A percentile compares a stretch with the other conserved stretches of the same genome.
Conservation (phyloP, 139 green algal species). For the Volvox reticuliferus region DNA sequence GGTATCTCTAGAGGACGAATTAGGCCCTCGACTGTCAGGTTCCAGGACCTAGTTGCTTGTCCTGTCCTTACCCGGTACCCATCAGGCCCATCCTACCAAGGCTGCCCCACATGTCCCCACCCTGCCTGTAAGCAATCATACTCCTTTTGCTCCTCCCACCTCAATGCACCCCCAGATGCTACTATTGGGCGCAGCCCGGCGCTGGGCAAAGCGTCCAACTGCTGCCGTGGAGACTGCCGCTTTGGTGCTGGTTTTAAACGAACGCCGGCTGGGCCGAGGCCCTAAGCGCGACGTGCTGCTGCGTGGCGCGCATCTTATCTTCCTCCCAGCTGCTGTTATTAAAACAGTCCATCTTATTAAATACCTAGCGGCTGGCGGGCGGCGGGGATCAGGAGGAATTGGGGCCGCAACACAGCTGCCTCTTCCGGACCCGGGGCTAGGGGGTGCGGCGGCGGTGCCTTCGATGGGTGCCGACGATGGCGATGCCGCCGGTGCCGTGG, state of each 20-base stretch:
- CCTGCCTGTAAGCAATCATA: too few species aligned
- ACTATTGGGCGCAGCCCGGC: neutral
- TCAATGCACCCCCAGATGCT: neutral
- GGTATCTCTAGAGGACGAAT: too few species aligned
- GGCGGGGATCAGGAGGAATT: neutral
- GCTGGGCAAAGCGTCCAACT: conserved; percentile 21
- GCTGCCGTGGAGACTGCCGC: conserved; percentile 39
- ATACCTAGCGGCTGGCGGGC: neutral
- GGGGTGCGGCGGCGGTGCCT: neutral
- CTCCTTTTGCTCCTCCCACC: neutral
- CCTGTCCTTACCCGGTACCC: too few species aligned
- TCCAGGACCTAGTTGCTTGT: too few species aligned
- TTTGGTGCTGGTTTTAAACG: conserved; percentile 14
- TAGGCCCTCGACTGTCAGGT: too few species aligned
- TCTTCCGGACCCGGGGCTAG: neutral
- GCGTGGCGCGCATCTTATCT: neutral
- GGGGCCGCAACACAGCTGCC: neutral
- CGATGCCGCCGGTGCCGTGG: neutral
- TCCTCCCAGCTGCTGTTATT: conserved; percentile 23
- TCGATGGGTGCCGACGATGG: neutral
- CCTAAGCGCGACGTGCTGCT: conserved; percentile 10
- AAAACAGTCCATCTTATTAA: neutral
- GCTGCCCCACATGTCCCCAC: too few species aligned
- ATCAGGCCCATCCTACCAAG: too few species aligned
- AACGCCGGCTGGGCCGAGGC: neutral